These are phyloP conservation scores for Guadua angustifolia DNA, from an alignment of 176 grass and related monocot genomes.

Conservation along the genomic window DNA sequence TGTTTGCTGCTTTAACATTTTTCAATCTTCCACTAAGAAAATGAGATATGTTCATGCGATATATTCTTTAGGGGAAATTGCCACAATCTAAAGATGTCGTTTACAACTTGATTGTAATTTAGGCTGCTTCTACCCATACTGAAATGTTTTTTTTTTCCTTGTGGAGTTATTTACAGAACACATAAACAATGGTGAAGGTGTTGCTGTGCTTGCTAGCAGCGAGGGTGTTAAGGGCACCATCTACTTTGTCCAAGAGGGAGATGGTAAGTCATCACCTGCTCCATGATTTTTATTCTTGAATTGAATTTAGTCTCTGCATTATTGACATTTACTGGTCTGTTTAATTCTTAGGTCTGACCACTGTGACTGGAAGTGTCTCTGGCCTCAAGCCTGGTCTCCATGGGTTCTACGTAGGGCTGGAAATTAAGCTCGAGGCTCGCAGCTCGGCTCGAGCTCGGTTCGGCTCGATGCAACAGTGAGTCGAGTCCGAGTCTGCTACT, in stretches of 20 bases:
- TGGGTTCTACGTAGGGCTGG: too few species aligned
- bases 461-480: too few species aligned
- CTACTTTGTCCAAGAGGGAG: slow-evolving; percentile 74
- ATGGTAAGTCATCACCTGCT: slow-evolving; percentile 51
- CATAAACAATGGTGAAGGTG: slow-evolving; percentile 91
- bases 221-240: slow-evolving; percentile 88
- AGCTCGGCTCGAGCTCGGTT: too few species aligned
- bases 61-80: neutral
- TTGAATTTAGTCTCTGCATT: neutral
- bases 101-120: neutral
- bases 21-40: neutral
- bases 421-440: too few species aligned
- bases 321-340: neutral
- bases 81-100: neutral
- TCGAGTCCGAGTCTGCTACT: too few species aligned
- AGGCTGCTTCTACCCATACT: neutral
- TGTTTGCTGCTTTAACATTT: slow-evolving; percentile 3
- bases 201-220: slow-evolving; percentile 67
- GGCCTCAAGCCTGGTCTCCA: slow-evolving; percentile 83
- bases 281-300: neutral
- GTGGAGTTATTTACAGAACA: slow-evolving; percentile 49
- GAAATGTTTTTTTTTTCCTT: neutral
- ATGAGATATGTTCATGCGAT: neutral
- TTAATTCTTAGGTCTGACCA: slow-evolving; percentile 61
- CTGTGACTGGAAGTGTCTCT: slow-evolving; percentile 78